These are phyloP conservation scores for Lagerstroemia fauriei DNA, from an alignment of 441 rosid species.

Conservation along the genomic window DNA sequence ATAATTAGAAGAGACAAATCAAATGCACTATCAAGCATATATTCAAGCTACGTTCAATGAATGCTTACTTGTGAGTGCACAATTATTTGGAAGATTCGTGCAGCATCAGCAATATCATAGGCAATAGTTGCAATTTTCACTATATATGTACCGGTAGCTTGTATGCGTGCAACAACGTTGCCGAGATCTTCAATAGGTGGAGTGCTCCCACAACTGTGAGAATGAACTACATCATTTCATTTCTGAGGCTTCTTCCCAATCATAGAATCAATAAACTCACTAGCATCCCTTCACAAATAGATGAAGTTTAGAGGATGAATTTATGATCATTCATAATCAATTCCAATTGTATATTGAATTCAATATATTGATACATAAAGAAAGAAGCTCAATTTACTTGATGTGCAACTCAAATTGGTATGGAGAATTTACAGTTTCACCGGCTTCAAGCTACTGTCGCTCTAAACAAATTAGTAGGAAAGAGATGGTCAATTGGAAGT, in stretches of 20 bases:
- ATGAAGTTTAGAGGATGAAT: not conserved
- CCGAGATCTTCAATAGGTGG: slow-evolving; percentile 78
- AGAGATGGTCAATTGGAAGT: not conserved
- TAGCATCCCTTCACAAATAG: slow-evolving; percentile 62
- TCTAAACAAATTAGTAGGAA: not conserved
- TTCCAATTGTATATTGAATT: not conserved
- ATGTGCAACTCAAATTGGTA: not conserved
- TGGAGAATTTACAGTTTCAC: not conserved
- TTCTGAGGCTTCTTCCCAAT: slow-evolving; percentile 63
- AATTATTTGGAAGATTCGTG: slow-evolving; percentile 77
- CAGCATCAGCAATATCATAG: slow-evolving; percentile 75
- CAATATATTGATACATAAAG: not conserved
- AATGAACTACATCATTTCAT: slow-evolving; percentile 72
- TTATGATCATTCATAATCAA: not conserved
- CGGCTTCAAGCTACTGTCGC: not conserved
- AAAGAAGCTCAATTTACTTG: not conserved
- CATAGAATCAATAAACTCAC: slow-evolving; percentile 57
- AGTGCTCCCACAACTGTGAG: slow-evolving; percentile 78
- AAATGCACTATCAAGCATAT: not conserved
- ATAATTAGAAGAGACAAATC: not conserved
- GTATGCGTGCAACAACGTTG: slow-evolving; percentile 70
- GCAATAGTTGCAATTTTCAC: slow-evolving; percentile 94
- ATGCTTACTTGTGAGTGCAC: slow-evolving; percentile 80
- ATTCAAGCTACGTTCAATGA: slow-evolving; percentile 29
- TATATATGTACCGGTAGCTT: slow-evolving; percentile 80